A percentile compares a stretch with the other conserved stretches of the same genome.
Conservation (phyloP, 805 yeast species). For the Peterozyma xylosa region DNA sequence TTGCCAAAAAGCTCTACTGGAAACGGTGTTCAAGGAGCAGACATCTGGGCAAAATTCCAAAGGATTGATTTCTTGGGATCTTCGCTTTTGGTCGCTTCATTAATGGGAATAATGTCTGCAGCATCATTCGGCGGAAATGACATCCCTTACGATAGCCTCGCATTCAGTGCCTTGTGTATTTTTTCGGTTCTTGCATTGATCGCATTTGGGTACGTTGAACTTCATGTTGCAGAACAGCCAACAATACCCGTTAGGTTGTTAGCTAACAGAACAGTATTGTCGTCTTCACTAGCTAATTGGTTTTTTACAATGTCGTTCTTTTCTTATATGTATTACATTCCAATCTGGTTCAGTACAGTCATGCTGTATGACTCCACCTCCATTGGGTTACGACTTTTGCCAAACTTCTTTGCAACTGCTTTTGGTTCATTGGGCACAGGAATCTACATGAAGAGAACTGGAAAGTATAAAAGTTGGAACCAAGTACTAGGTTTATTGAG, state of each 20-base stretch:
- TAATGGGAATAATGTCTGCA: slow-evolving; percentile 48
- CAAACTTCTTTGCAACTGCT: slow-evolving; percentile 59
- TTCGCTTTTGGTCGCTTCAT: slow-evolving; percentile 40
- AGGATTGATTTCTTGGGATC: slow-evolving; percentile 60
- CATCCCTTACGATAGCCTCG: slow-evolving; percentile 33
- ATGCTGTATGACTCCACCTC: slow-evolving; percentile 42
- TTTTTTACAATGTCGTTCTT: slow-evolving; percentile 62
- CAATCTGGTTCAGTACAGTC: slow-evolving; percentile 56
- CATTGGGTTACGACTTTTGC: slow-evolving; percentile 44
- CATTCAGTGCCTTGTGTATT: slow-evolving; percentile 25
- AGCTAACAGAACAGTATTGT: slow-evolving; percentile 48
- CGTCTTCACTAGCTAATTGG: slow-evolving; percentile 62
- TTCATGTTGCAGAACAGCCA: slow-evolving; percentile 49
- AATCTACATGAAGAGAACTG: slow-evolving; percentile 55
- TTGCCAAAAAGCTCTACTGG: slow-evolving; percentile 32
- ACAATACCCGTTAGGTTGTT: slow-evolving; percentile 57
- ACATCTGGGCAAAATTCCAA: slow-evolving; percentile 33
- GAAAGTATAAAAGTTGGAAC: slow-evolving; percentile 45
- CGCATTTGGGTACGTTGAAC: slow-evolving; percentile 44
- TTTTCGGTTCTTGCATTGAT: slow-evolving; percentile 25
- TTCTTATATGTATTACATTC: slow-evolving; percentile 59
- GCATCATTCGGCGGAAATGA: slow-evolving; percentile 55
- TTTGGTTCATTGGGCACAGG: slow-evolving; percentile 59
- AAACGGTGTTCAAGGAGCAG: slow-evolving; percentile 25
- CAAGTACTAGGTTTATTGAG: slow-evolving; percentile 31